Evolutionary conservation across 176 grass and related monocot genomes (phyloP).

Genomic region (Zizania latifolia): DNA sequence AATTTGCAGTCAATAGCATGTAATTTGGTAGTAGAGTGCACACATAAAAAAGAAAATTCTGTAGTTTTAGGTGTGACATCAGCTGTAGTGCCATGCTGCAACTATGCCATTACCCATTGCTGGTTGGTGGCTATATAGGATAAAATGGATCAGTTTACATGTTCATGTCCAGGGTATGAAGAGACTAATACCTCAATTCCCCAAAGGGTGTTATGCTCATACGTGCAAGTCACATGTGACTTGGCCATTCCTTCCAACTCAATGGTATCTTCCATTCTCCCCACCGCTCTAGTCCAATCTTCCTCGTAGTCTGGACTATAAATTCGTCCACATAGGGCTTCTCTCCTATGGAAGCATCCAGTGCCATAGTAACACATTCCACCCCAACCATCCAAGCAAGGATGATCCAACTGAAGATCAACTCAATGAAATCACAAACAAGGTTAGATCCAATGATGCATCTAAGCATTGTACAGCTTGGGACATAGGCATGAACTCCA

Average conservation of each 20-base stretch:
- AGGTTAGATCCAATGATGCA: neutral
- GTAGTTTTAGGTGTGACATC: neutral
- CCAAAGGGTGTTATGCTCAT: slow-evolving; percentile 58
- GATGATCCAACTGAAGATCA: slow-evolving; percentile 56
- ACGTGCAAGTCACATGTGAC: slow-evolving; percentile 50
- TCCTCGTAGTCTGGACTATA: slow-evolving; percentile 44
- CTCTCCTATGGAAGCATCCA: slow-evolving; percentile 71
- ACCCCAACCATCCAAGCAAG: slow-evolving; percentile 64
- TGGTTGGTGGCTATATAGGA: neutral
- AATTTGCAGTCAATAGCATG: slow-evolving; percentile 1
- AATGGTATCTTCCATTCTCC: slow-evolving; percentile 27
- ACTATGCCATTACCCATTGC: neutral
- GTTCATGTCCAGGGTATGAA: neutral
- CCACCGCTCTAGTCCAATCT: slow-evolving; percentile 21
- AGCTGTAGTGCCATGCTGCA: neutral
- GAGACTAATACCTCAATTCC: slow-evolving; percentile 49
- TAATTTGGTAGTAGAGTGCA: neutral
- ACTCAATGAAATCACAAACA: slow-evolving; percentile 10
- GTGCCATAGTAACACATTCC: slow-evolving; percentile 66
- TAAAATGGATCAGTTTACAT: neutral
- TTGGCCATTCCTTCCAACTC: slow-evolving; percentile 51
- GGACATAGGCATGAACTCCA: neutral
- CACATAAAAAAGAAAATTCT: neutral
- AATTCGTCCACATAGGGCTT: slow-evolving; percentile 44
- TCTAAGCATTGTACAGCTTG: neutral